phyloP scores from a whole-genome alignment of 495 filamentous ascomycete genomes.

The Xylaria castorea region DNA sequence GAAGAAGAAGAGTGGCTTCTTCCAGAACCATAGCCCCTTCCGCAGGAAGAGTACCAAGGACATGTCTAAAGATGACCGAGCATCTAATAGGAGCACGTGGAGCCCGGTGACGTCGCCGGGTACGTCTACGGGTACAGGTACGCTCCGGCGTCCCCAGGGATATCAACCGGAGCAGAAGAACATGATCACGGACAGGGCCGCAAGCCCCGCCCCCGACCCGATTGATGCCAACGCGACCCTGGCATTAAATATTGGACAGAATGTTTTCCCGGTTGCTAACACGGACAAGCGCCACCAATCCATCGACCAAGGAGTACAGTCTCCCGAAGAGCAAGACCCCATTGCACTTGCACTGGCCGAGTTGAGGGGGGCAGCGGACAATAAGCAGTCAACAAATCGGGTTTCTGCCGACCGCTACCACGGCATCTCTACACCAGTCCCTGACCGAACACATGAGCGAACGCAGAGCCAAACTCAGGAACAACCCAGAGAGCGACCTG shows the following conservation, averaged over 20 bases:
- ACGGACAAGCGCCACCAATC: conserved; percentile 63
- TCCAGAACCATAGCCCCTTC: conserved; percentile 93
- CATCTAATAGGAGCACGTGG: conserved; percentile 68
- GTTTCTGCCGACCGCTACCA: conserved; percentile 94
- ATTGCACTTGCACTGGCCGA: conserved; percentile 93
- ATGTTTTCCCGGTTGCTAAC: conserved; percentile 95
- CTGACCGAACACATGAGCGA: conserved; percentile 53
- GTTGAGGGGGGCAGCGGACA: conserved; percentile 75
- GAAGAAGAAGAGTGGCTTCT: conserved; percentile 90
- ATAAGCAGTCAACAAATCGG: conserved; percentile 75
- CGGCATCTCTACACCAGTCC: conserved; percentile 84
- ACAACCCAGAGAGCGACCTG: neutral
- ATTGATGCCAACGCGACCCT: conserved; percentile 92
- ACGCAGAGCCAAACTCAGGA: conserved; percentile 28
- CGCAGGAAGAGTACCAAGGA: conserved; percentile 93
- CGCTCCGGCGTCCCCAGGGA: conserved; percentile 31
- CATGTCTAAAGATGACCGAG: conserved; percentile 59
- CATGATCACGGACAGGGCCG: conserved; percentile 50
- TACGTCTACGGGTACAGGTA: conserved; percentile 30
- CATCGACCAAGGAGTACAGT: conserved; percentile 41
- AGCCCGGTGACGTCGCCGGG: conserved; percentile 36
- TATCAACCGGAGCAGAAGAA: conserved; percentile 36
- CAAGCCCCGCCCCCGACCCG: conserved; percentile 86
- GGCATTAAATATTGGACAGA: conserved; percentile 94
- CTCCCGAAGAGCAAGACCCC: conserved; percentile 67